phyloP scores from a whole-genome alignment of 441 rosid species.

The Eutrema salsugineum region DNA sequence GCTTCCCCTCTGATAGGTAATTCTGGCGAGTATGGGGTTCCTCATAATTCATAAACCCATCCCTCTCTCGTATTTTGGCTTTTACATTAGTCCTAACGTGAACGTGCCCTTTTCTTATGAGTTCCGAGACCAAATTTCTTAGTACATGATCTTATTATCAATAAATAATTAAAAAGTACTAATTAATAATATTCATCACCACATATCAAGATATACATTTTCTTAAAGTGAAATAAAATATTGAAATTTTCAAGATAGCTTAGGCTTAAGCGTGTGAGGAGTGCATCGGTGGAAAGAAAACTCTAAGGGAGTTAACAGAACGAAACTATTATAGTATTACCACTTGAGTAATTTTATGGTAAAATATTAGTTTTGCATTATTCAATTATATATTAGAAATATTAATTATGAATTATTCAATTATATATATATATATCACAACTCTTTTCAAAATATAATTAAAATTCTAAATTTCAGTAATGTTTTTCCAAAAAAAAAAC shows the following conservation, averaged over 20 bases:
- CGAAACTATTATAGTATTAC: background rate
- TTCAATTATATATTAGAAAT: background rate
- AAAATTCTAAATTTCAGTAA: background rate
- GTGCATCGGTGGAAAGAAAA: background rate
- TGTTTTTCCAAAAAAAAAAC: background rate
- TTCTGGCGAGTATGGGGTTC: slow-evolving; percentile 30
- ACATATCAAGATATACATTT: background rate
- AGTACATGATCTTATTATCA: background rate
- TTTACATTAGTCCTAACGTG: slow-evolving; percentile 29
- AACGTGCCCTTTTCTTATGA: slow-evolving; percentile 26
- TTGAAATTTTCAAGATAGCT: background rate
- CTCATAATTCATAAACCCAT: slow-evolving; percentile 29
- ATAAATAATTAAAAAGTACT: background rate
- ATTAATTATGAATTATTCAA: background rate
- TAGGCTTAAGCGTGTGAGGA: background rate
- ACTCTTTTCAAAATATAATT: background rate
- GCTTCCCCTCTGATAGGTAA: slow-evolving; percentile 28
- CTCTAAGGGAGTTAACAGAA: background rate
- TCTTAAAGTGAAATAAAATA: background rate
- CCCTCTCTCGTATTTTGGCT: slow-evolving; percentile 26
- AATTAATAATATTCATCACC: background rate
- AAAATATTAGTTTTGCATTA: background rate
- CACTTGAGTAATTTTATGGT: background rate
- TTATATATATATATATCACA: background rate
- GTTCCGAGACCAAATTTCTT: slow-evolving; percentile 19